Evolutionary conservation across 2,329 filamentous ascomycete species (phyloP).

Genomic region (Colletotrichum navitas): DNA sequence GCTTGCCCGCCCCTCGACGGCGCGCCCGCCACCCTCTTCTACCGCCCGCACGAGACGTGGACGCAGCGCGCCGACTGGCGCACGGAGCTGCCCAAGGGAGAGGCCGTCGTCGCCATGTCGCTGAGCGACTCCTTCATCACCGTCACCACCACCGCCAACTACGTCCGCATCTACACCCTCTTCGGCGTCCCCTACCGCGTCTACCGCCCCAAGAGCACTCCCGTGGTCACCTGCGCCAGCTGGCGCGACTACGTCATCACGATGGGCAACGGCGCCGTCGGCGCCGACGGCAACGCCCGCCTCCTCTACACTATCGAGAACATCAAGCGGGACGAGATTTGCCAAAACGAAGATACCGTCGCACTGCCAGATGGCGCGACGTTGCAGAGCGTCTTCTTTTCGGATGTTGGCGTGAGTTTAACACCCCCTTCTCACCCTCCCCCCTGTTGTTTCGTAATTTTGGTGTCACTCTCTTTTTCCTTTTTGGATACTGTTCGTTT

Average conservation of each 20-base stretch:
- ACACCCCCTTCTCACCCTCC: background rate
- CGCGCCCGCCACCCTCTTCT: constrained; percentile 85
- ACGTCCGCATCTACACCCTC: constrained; percentile 91
- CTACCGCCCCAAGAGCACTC: constrained; percentile 90
- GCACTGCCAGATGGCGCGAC: constrained; percentile 81
- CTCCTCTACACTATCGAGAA: constrained; percentile 95
- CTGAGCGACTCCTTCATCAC: constrained; percentile 92
- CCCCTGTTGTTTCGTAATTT: background rate
- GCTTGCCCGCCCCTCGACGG: constrained; percentile 75
- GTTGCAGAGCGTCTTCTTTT: constrained; percentile 90
- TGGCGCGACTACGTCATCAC: constrained; percentile 98
- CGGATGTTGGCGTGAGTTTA: constrained; percentile 81
- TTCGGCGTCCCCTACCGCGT: constrained; percentile 92
- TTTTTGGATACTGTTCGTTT: background rate
- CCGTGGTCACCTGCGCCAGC: constrained; percentile 91
- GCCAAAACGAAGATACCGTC: constrained; percentile 92
- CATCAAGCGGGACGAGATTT: constrained; percentile 92
- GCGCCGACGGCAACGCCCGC: constrained; percentile 80
- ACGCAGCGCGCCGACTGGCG: constrained; percentile 92
- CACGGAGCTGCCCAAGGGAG: constrained; percentile 87
- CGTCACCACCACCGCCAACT: constrained; percentile 86
- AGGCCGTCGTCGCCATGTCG: constrained; percentile 88
- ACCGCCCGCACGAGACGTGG: constrained; percentile 97
- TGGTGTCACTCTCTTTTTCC: background rate
- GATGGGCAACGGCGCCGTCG: constrained; percentile 90